Evolutionary conservation across 129 eudicot species (phyloP), one percentile per base, ranked within the genome.

Genomic region (Smallanthus sonchifolius): DNA sequence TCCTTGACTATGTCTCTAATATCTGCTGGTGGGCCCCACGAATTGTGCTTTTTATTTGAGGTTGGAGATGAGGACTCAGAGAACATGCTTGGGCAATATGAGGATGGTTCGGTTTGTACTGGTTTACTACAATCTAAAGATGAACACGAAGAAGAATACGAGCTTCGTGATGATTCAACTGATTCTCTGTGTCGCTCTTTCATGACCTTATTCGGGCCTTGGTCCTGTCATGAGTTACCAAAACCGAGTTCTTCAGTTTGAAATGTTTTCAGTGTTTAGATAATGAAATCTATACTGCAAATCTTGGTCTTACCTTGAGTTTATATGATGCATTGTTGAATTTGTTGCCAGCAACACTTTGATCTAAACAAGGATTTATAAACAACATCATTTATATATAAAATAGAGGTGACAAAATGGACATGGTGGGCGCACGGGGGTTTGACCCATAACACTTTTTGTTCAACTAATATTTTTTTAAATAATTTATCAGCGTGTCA

Each of bases 131-230:
- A 79, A 72, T 79, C 83, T 54, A 79, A 52, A 2, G 91, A 90
- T n/a, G 88, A 82, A 40, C 88, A 82, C 17, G 96, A 84, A 30
- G 96, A 92, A 35, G 98, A 81, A 60, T 60, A 66, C 40, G 98
- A 92, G 81, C 82, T 75, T 74, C 90, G 77, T 49, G 95, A 86
- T 81, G 91, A 87, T 77, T 92, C 98, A 14, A 65, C 65, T 35
- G 96, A 81, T 79, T 69, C 82, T 75, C 83, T 82, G 54, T 79
- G 92, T 51, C 79, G 83, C 85, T 83, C 90, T 70, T 87, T 81
- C 54, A 44, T 70, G 9, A 17, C 72, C 65, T 66, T 48, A 74
- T 72, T 81, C 57, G 15, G 43, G 65, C 49, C 63, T 70, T 82
- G 81, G 55, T 67, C 90, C 92, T 80, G 94, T n/a, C n/a, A n/a